Percentiles rank a stretch among this genome's conserved stretches.
Conservation (phyloP, 2,329 filamentous ascomycete genomes). For the Cladobotryum protrusum region DNA sequence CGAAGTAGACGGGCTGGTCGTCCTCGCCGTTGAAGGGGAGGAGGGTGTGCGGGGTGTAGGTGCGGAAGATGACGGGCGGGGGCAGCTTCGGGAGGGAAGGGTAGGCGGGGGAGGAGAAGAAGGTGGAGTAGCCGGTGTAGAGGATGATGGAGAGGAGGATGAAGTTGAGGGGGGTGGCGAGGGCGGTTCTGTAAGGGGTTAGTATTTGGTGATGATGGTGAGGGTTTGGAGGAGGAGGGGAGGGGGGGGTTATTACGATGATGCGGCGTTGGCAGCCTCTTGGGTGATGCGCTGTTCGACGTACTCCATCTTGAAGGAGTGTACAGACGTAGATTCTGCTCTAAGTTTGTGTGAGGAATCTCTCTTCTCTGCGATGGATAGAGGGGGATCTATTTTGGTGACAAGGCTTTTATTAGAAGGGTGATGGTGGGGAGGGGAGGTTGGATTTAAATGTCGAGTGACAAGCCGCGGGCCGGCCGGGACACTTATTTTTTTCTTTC, state of each 20-base stretch:
- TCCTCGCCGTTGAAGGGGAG: conserved; percentile 76
- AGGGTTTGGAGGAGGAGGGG: neutral
- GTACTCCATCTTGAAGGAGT: conserved; percentile 47
- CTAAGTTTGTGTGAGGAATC: too few relatives aligned
- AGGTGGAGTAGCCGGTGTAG: conserved; percentile 51
- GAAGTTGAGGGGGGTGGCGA: conserved; percentile 58
- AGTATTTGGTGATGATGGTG: neutral
- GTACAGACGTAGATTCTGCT: too few relatives aligned
- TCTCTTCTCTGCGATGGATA: too few relatives aligned
- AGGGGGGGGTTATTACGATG: conserved; percentile 24
- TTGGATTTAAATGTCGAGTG: too few relatives aligned
- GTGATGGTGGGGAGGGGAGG: too few relatives aligned
- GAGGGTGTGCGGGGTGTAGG: conserved; percentile 73
- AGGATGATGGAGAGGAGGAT: conserved; percentile 50
- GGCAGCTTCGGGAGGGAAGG: conserved; percentile 44
- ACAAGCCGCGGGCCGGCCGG: too few relatives aligned
- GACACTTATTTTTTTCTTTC: too few relatives aligned
- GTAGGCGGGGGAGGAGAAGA: conserved; percentile 45
- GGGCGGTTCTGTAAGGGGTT: conserved; percentile 28
- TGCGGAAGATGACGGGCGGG: conserved; percentile 56
- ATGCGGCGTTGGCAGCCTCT: conserved; percentile 41
- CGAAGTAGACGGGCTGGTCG: conserved; percentile 72
- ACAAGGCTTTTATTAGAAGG: too few relatives aligned
- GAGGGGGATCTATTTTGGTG: too few relatives aligned
- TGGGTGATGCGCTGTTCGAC: conserved; percentile 50